Base-by-base conservation (phyloP, 768 basidiomycete species). In the Omphalotus guepiniiformis region DNA sequence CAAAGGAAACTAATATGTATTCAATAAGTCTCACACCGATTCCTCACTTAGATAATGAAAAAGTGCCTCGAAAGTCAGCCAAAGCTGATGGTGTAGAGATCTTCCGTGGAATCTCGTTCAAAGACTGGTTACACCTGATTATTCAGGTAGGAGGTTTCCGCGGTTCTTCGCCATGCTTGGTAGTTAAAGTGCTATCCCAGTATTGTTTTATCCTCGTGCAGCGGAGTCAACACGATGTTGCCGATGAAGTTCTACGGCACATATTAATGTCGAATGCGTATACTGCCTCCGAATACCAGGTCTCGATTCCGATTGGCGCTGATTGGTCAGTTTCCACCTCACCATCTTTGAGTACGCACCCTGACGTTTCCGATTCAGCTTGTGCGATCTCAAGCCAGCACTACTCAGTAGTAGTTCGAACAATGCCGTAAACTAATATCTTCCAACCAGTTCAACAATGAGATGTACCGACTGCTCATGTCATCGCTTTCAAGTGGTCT, bases 81-180 rank as follows among this genome's bases (percentile, higher is more conserved):
- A 63, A 70, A 45, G 71, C 70, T 50, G 70, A 64, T n/a, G 73
- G 69, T 23, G 75, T 87, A 2, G 75, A 82, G 43, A 71, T 78
- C 0, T 96, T 94, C 63, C 83, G 94, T 11, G 88, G 88, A 0
- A 72, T 95, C 28, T 73, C 73, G 3, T 91, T 91, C 55, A 85
- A 87, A 47, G 81, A 86, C 42, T 98, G 95, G 95, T 61, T 95
- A 39, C 71, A 74, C 12, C 58, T 97, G 32, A 82, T 93, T 60
- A 80, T 96, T 71, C 87, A 93, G 73, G 94, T 91, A 44, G 38
- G 73, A n/a, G n/a, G n/a, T n/a, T n/a, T n/a, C n/a, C 30, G 9
- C n/a, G 30, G 9, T 32, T 32, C 30, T n/a, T 32, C n/a, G 9
- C 30, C 9, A 32, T 9, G 9, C n/a, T 23, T n/a, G 3, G 8